Evolutionary conservation across 352 stramenopile species (phyloP).

Genomic region (Thraustochytrium striatum): DNA sequence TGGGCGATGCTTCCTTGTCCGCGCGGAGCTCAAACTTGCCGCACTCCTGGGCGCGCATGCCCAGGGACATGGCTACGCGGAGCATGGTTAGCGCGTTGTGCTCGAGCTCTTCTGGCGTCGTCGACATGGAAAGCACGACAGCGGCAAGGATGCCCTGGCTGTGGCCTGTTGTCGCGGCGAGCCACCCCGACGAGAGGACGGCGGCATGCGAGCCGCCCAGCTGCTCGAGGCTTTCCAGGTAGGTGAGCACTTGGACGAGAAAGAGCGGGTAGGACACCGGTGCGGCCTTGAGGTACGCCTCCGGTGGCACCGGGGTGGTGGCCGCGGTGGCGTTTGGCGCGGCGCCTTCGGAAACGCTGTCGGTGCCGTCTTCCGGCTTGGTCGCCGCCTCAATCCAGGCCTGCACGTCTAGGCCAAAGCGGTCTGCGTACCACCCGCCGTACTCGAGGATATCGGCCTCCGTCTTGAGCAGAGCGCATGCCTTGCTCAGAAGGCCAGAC

Average conservation of each 20-base stretch:
- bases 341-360: conserved; percentile 1
- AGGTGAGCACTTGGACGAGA: conserved; percentile 70
- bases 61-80: conserved; percentile 75
- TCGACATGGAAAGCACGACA: conserved; percentile 64
- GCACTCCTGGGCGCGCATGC: conserved; percentile 61
- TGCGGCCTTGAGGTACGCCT: conserved; percentile 56
- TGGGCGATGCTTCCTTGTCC: conserved; percentile 60
- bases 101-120: conserved; percentile 61
- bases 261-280: conserved; percentile 71
- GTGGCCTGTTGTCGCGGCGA: conserved; percentile 62
- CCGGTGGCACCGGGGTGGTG: conserved; percentile 47
- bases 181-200: conserved; percentile 56
- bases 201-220: conserved; percentile 62
- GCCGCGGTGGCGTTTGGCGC: too few species aligned
- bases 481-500: conserved; percentile 59
- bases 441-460: conserved; percentile 60
- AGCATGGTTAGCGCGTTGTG: conserved; percentile 60
- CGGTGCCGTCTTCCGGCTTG: conserved; percentile 26
- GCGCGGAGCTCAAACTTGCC: conserved; percentile 52
- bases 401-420: conserved; percentile 60
- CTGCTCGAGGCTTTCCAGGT: conserved; percentile 65
- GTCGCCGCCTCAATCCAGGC: conserved; percentile 59
- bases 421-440: conserved; percentile 60
- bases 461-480: conserved; percentile 58
- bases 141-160: conserved; percentile 72